Evolutionary conservation across 2,329 filamentous ascomycete genomes (phyloP).

Genomic region (Colletotrichum tropicicola): DNA sequence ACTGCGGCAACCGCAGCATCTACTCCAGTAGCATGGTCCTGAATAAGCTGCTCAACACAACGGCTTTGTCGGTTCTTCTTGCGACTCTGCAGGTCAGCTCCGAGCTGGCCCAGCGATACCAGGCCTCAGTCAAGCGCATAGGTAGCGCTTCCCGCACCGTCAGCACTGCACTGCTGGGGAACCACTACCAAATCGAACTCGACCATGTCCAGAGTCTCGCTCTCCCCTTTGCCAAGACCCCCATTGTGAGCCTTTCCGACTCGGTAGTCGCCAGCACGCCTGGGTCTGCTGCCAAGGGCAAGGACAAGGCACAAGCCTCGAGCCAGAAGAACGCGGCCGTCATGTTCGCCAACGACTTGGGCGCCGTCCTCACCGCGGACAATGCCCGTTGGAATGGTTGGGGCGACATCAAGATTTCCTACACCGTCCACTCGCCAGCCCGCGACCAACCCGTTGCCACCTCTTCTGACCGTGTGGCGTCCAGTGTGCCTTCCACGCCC

Average conservation of each 20-base stretch:
- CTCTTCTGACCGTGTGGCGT: constrained; percentile 30
- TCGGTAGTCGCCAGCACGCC: constrained; percentile 59
- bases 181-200: constrained; percentile 83
- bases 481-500: constrained; percentile 72
- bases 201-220: constrained; percentile 88
- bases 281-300: constrained; percentile 73
- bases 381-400: constrained; percentile 75
- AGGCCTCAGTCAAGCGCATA: constrained; percentile 84
- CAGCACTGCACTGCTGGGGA: constrained; percentile 78
- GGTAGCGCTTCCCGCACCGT: constrained; percentile 72
- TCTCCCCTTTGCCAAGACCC: constrained; percentile 81
- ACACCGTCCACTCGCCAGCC: constrained; percentile 48
- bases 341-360: constrained; percentile 85
- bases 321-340: constrained; percentile 59
- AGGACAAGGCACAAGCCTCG: constrained; percentile 69
- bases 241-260: constrained; percentile 61
- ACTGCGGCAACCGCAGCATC: constrained; percentile 95
- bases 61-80: constrained; percentile 80
- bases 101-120: constrained; percentile 90
- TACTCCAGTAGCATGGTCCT: constrained; percentile 93
- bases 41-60: constrained; percentile 89
- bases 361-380: constrained; percentile 73
- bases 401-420: constrained; percentile 82
- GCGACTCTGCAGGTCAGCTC: constrained; percentile 82
- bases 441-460: constrained; percentile 9